A percentile compares a stretch with the other conserved stretches of the same genome.
phyloP scores from a whole-genome alignment of 73 alveolate species.

The Breviolum minutum region DNA sequence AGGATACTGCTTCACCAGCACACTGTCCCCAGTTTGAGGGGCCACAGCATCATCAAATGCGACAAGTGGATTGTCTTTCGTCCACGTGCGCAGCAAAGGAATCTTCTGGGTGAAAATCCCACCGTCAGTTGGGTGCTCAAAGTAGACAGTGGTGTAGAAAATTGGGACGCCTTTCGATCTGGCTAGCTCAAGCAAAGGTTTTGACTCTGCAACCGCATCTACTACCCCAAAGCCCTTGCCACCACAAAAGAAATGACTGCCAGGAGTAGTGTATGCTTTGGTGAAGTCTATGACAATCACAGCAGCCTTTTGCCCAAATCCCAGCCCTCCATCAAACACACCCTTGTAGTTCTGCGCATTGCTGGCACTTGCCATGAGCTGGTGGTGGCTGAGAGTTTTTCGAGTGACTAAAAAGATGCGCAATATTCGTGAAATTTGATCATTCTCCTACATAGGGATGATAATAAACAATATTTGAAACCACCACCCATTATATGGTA shows the following conservation, averaged over 20 bases:
- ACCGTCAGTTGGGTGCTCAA: constrained; percentile 67
- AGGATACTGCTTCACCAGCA: constrained; percentile 79
- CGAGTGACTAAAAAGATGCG: no score
- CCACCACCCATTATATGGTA: no score
- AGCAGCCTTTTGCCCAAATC: constrained; percentile 56
- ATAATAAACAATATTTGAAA: no score
- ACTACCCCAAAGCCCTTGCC: constrained; percentile 77
- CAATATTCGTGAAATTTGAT: no score
- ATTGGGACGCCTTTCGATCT: constrained; percentile 60
- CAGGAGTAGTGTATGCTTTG: constrained; percentile 51
- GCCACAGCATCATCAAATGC: constrained; percentile 19
- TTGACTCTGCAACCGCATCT: constrained; percentile 58
- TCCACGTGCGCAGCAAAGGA: constrained; percentile 71
- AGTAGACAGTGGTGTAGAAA: constrained; percentile 69
- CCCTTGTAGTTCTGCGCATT: constrained; percentile 18
- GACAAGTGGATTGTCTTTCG: constrained; percentile 42
- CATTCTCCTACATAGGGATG: no score
- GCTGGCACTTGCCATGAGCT: constrained; percentile 11
- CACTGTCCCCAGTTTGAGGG: constrained; percentile 44
- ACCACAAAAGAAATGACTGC: constrained; percentile 32
- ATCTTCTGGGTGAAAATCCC: constrained; percentile 84
- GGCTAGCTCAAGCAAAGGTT: constrained; percentile 65
- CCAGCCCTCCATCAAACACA: constrained; percentile 44
- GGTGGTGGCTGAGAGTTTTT: no score
- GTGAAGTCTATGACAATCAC: constrained; percentile 69